Base-by-base conservation (phyloP, 1,139 yeast genomes). In the Suhomyces chickasaworum region DNA sequence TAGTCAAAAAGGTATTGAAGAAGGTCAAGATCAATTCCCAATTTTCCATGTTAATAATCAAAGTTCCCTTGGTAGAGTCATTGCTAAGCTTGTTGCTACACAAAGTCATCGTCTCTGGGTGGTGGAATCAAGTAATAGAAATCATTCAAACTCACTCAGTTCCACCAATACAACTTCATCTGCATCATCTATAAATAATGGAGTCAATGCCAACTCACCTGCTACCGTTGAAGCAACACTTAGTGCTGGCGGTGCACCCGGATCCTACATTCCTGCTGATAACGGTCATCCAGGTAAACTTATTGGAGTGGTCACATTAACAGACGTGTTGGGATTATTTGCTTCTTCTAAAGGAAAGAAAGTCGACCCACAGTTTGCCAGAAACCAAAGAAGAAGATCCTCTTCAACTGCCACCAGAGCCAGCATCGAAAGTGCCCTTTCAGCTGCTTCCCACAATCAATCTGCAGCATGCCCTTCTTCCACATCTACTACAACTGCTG, bases 1-100 rank as follows among this genome's bases (percentile, higher is more conserved):
- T 53, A 85, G 88, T 56, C 85, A 85, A 52, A 84, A 96, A 60
- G 99, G 98, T 13, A 77, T 93, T 29, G 95, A 86, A 60, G 93
- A 90, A 61, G 97, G 97, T 45, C 90, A 91, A 67, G 99, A 93
- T 70, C 91, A 95, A 40, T 91, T 85, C 75, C 99, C 99, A 13
- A 91, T 93, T 41, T 93, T 93, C 78, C 96, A 91, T 65, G 97
- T 91, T 27, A 86, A 87, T 53, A 80, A 82, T 50, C 78, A 79
- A 39, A 83, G 95, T 12, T 84, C 95, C 0, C 77, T 93, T 42
- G 96, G 91, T 22, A 80, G 97, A 63, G 90, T 95, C 9, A 79
- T 93, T 58, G 98, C 98, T 40, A 93, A 93, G 66, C 75, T 93
- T 56, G 97, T 93, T 22, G 98, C 98, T 9, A 93, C 99, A 4